Base-by-base conservation (phyloP, 2,329 filamentous ascomycete species). In the Verticillium isaacii region DNA sequence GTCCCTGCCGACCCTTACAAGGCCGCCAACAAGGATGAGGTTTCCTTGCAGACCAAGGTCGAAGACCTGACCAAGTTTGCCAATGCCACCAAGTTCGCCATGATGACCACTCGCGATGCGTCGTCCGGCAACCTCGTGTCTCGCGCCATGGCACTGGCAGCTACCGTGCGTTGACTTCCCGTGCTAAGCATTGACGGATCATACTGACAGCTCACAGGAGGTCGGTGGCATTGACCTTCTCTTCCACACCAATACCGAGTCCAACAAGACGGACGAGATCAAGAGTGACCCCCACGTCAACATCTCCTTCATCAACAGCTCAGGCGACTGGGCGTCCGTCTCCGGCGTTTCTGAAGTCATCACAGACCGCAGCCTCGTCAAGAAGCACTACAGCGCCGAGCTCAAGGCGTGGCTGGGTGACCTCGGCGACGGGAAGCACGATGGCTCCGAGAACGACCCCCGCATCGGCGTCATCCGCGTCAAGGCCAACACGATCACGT, bases 181-280 rank as follows among this genome's bases (percentile, higher is more conserved):
- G 7, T 19, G 29, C 12, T 4, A 32, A 9, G 7, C 25, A 0
- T 14, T 56, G 14, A 61, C 29, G 58, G 19, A 66, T 15, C 32
- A 56, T 57, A 56, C 61, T 63, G 9, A 64, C 37, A 68, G 37
- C 23, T 32, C 7, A 60, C 65, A 94, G 90, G 92, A 96, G 77
- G 81, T 83, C 64, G 89, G 88, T 66, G 90, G 90, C 70, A 82
- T 93, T 62, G 92, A 96, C 73, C 85, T 95, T 61, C 84, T 96
- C 74, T 96, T 96, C 84, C 89, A 95, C 80, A 93, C 92, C 71
- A 96, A 96, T 81, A 93, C 91, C 65, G 90, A 94, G 73, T 93
- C 91, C 11, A 87, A 91, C 77, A 96, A 97, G 82, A 93, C 91
- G 5, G 85, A 92, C 74, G 92, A 96, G 71, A 83, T 96, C 52